Percentiles rank a stretch among this genome's conserved stretches.
These are phyloP conservation scores for Elongisporangium prolatum DNA, from an alignment of 352 stramenopile species.

Conservation along the genomic window DNA sequence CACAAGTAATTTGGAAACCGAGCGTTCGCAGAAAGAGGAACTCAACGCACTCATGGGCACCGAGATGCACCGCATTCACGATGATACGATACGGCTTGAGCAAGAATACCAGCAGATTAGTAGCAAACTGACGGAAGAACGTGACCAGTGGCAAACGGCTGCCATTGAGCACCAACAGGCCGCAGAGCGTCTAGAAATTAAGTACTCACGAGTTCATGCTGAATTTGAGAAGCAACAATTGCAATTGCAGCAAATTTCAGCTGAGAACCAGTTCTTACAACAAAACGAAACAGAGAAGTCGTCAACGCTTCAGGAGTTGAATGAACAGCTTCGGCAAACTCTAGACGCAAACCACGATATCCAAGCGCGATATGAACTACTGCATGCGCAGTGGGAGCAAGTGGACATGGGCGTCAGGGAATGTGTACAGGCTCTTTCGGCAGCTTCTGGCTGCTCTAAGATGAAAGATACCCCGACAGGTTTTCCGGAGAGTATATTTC, in stretches of 20 bases:
- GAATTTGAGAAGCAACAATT: constrained; percentile 29
- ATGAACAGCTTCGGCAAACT: constrained; percentile 41
- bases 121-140: constrained; percentile 12
- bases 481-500: constrained; percentile 15
- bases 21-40: constrained; percentile 62
- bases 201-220: constrained; percentile 10
- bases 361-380: constrained; percentile 23
- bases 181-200: constrained; percentile 9
- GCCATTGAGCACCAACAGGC: constrained; percentile 25
- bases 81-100: constrained; percentile 26
- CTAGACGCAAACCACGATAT: constrained; percentile 28
- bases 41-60: constrained; percentile 50
- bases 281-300: constrained; percentile 40
- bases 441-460: not conserved
- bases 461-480: not conserved
- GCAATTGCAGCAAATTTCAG: constrained; percentile 24
- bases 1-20: constrained; percentile 22
- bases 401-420: constrained; percentile 16
- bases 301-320: constrained; percentile 50
- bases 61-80: constrained; percentile 41
- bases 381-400: constrained; percentile 24
- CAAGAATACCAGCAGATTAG: not conserved
- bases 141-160: constrained; percentile 15
- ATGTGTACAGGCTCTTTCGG: constrained; percentile 30
- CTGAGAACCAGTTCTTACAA: constrained; percentile 40